Conservation (phyloP, 1,284 basidiomycete genomes). For the Fereydounia khargensis region DNA sequence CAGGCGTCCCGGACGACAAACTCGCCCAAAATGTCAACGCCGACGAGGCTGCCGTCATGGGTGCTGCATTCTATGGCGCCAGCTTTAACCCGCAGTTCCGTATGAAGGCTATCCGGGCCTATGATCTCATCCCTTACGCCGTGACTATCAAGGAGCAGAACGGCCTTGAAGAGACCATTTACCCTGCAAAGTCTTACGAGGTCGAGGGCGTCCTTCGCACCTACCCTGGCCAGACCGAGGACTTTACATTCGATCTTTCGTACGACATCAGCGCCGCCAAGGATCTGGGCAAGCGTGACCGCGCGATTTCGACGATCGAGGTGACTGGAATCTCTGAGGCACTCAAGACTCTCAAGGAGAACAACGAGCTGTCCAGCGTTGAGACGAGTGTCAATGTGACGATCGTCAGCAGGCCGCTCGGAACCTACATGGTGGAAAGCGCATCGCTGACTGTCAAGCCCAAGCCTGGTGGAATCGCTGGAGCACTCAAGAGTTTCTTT, state of each 20-base stretch:
- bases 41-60: constrained; percentile 92
- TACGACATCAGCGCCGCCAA: constrained; percentile 27
- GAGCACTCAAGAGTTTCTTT: constrained; percentile 49
- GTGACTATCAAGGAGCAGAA: constrained; percentile 34
- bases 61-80: constrained; percentile 87
- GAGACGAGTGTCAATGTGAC: constrained; percentile 50
- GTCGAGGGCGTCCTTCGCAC: constrained; percentile 16
- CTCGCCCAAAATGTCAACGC: constrained; percentile 81
- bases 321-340: constrained; percentile 37
- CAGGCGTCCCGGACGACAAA: constrained; percentile 50
- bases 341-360: constrained; percentile 39
- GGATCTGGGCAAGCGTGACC: constrained; percentile 14
- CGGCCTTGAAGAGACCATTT: constrained; percentile 35
- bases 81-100: constrained; percentile 85
- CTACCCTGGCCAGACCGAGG: constrained; percentile 34
- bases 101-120: constrained; percentile 87
- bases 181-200: constrained; percentile 37
- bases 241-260: constrained; percentile 43
- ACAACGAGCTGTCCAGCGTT: constrained; percentile 40
- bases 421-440: constrained; percentile 40
- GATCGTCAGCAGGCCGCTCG: constrained; percentile 38
- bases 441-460: constrained; percentile 44
- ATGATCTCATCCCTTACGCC: constrained; percentile 62
- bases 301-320: constrained; percentile 32
- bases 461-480: constrained; percentile 44